These are phyloP conservation scores for Lyophyllum atratum DNA, from an alignment of 768 basidiomycete species.

Conservation along the genomic window DNA sequence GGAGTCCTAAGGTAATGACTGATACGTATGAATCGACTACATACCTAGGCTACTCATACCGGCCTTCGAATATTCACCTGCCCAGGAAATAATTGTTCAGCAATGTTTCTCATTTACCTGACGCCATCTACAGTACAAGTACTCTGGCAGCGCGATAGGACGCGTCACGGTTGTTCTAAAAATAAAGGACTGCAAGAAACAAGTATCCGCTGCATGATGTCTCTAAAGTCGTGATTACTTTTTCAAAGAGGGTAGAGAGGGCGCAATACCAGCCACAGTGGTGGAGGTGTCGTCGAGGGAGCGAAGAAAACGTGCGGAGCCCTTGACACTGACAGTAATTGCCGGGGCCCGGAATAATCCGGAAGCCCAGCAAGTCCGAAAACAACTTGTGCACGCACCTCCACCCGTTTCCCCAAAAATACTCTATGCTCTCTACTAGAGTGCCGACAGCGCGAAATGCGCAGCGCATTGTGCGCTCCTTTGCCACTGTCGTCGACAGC, in stretches of 20 bases:
- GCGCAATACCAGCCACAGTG: too few species aligned
- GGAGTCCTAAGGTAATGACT: not conserved
- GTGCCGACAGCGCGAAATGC: slow-evolving; percentile 57
- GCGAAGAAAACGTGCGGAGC: not conserved
- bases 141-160: too few species aligned
- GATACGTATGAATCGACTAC: not conserved
- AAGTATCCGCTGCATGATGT: too few species aligned
- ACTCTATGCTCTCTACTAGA: slow-evolving; percentile 58
- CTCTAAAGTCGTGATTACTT: too few species aligned
- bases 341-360: slow-evolving; percentile 25
- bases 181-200: too few species aligned
- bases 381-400: slow-evolving; percentile 21
- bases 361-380: slow-evolving; percentile 22
- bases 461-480: slow-evolving; percentile 65
- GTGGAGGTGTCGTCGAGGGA: too few species aligned
- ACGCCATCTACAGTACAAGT: too few species aligned
- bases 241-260: too few species aligned
- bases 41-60: not conserved
- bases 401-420: slow-evolving; percentile 32
- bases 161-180: too few species aligned
- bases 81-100: too few species aligned
- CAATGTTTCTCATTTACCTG: too few species aligned
- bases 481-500: slow-evolving; percentile 81
- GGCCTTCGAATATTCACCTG: not conserved
- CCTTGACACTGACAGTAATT: not conserved